phyloP scores from a whole-genome alignment of 306 rosid genomes.

The Rosa multiflora region DNA sequence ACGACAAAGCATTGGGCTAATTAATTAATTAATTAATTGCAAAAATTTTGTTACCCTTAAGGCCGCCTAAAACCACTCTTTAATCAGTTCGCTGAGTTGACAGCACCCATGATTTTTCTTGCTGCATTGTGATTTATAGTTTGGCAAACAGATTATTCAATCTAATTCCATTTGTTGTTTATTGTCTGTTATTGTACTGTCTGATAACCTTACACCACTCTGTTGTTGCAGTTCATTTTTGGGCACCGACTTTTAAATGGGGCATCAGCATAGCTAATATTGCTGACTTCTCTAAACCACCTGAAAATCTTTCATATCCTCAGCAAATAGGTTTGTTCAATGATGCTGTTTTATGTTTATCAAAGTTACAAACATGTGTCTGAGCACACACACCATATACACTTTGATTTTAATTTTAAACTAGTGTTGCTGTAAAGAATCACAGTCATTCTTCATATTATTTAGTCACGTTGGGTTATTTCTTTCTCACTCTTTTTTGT shows the following conservation, averaged over 20 bases:
- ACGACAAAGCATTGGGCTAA: neutral
- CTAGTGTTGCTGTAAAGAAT: neutral
- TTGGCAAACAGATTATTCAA: neutral
- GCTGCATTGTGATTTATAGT: neutral
- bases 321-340: slow-evolving; percentile 73
- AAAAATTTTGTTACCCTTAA: neutral
- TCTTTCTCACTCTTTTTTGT: slow-evolving; percentile 18
- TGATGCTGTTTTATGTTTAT: slow-evolving; percentile 7
- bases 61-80: neutral
- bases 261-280: slow-evolving; percentile 93
- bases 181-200: slow-evolving; percentile 9
- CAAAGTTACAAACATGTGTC: neutral
- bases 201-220: neutral
- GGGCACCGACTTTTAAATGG: slow-evolving; percentile 99
- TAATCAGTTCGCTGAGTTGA: neutral
- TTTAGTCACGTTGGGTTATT: slow-evolving; percentile 14
- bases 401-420: neutral
- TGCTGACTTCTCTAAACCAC: slow-evolving; percentile 90
- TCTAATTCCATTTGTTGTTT: neutral
- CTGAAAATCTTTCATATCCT: slow-evolving; percentile 91
- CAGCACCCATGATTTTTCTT: neutral
- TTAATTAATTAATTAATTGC: neutral
- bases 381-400: neutral
- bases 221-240: slow-evolving; percentile 75
- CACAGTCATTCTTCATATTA: slow-evolving; percentile 1